phyloP scores from a whole-genome alignment of 441 rosid species.

The Arabidopsis lyrata region DNA sequence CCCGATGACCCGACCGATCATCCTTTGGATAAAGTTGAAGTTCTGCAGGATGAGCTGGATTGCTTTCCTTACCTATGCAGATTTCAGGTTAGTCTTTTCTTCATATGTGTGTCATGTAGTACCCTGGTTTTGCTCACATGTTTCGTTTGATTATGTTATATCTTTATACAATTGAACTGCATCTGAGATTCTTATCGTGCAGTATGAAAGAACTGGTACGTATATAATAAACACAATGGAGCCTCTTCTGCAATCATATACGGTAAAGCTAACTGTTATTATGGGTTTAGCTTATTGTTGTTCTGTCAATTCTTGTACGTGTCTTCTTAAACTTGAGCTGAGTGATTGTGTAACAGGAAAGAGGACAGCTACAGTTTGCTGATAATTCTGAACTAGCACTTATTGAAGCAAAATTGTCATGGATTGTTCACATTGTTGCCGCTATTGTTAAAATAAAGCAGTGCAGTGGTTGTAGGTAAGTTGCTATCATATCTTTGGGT shows the following conservation, averaged over 20 bases:
- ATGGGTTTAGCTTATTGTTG: conserved; percentile 26
- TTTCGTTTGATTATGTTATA: background rate
- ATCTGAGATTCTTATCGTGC: conserved; percentile 47
- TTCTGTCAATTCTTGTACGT: conserved; percentile 11
- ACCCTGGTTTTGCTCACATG: conserved; percentile 20
- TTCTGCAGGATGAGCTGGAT: conserved; percentile 99
- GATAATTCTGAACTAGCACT: conserved; percentile 78
- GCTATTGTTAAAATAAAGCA: conserved; percentile 94
- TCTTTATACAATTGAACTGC: conserved; percentile 35
- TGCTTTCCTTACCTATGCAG: conserved; percentile 97
- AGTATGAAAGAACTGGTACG: conserved; percentile 91
- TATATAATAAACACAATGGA: conserved; percentile 89
- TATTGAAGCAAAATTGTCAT: conserved; percentile 95
- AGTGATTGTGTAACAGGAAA: conserved; percentile 66
- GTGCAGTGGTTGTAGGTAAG: conserved; percentile 88
- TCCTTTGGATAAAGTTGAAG: conserved; percentile 97
- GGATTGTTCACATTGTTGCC: conserved; percentile 97
- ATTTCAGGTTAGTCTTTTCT: conserved; percentile 80
- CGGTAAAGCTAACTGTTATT: conserved; percentile 56
- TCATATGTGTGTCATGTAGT: conserved; percentile 16
- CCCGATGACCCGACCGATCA: conserved; percentile 86
- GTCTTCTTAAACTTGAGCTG: conserved; percentile 24
- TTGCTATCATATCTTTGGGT: conserved; percentile 35
- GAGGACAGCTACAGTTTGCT: conserved; percentile 64
- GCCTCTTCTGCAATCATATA: conserved; percentile 94